Base-by-base conservation (phyloP, 257 asterid genomes). In the Verbena officinalis region DNA sequence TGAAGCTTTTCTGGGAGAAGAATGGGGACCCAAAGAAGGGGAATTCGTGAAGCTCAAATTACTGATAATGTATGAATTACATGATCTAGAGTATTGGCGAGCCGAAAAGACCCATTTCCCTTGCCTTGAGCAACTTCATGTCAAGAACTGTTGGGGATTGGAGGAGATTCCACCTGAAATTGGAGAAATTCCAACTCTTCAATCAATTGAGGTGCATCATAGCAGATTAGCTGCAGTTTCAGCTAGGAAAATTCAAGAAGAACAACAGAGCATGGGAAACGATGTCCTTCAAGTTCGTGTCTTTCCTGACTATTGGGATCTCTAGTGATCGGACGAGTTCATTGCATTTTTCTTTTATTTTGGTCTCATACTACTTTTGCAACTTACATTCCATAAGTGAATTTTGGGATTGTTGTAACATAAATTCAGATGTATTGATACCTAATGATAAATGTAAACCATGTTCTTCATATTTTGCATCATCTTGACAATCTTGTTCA, bases 401-500 rank as follows among this genome's bases (percentile, higher is more conserved):
- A 27, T 27, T 2, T 5, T 27, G 33, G 33, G 2, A 27, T 2
- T 27, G 33, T 27, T 27, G 33, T 27, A 27, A 27, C 4, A 15
- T 36, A 23, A 59, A 9, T 44, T 21, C 3, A 38, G 45, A 46
- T 15, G n/a, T n/a, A n/a, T n/a, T n/a, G n/a, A n/a, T n/a, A n/a
- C n/a, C n/a, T n/a, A n/a, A n/a, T n/a, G n/a, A n/a, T 42, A 27
- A 19, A 46, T 10, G 1, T 14, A n/a, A n/a, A 17, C 58, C 53
- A 19, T 50, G 19, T 16, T 55, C 54, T 15, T 55, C 49, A 67
- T 7, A 43, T 42, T 13, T 59, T 16, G 19, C 59, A 24, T 13
- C 14, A 68, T 23, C n/a, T 51, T 20, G 17, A 64, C 24, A 49
- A 15, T 44, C 38, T 49, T 55, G 4, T 13, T 50, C 51, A 38